A percentile compares a stretch with the other conserved stretches of the same genome.
Conservation (phyloP, 148 eudicot genomes). For the Chenopodium suecicum region DNA sequence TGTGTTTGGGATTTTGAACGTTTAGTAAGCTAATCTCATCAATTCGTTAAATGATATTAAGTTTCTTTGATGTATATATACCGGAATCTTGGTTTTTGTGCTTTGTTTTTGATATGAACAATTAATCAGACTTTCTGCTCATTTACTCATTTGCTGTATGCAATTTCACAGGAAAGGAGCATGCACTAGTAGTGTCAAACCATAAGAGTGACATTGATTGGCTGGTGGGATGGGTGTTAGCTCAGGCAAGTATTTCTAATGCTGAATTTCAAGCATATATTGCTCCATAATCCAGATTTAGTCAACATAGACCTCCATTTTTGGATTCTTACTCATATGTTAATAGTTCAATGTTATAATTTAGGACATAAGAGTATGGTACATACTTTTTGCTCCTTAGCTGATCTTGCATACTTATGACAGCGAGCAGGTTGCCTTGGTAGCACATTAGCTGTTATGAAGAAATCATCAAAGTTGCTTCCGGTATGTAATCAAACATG, state of each 20-base stretch:
- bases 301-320: neutral
- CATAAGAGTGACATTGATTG: constrained; percentile 97
- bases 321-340: neutral
- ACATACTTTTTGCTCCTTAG: constrained; percentile 17
- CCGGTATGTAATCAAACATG: constrained; percentile 53
- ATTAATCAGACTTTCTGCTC: neutral
- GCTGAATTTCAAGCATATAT: neutral
- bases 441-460: constrained; percentile 76
- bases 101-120: neutral
- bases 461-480: constrained; percentile 64
- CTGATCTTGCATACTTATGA: constrained; percentile 31
- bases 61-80: neutral
- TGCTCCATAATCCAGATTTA: neutral
- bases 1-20: neutral
- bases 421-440: constrained; percentile 98
- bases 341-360: constrained; percentile 10
- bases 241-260: constrained; percentile 63
- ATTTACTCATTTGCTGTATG: constrained; percentile 10
- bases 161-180: constrained; percentile 73
- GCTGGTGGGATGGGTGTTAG: constrained; percentile 98
- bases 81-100: neutral
- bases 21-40: neutral
- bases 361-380: constrained; percentile 17
- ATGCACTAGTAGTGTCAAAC: constrained; percentile 73
- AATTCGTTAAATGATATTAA: neutral